Conservation (phyloP, 129 eudicot genomes). For the Flaveria ramosissima region DNA sequence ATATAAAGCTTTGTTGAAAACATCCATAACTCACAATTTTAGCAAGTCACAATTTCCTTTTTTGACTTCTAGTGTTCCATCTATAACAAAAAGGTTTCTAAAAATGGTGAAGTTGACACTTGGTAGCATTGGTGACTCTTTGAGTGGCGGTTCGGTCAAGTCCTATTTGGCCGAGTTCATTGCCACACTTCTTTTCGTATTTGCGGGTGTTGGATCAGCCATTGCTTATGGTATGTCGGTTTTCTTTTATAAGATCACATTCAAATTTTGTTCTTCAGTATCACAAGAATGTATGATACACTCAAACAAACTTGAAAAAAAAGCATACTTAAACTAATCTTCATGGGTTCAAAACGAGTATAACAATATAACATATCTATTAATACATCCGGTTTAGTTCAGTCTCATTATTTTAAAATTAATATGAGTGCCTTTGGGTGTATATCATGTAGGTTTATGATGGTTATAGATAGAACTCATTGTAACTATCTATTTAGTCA, state of each 20-base stretch:
- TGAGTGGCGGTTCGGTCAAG: slow-evolving; percentile 41
- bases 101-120: slow-evolving; percentile 58
- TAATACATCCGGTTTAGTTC: too few relatives aligned
- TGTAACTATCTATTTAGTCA: too few relatives aligned
- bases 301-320: too few relatives aligned
- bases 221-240: slow-evolving; percentile 39
- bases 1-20: slow-evolving; percentile 39
- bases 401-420: too few relatives aligned
- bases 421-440: too few relatives aligned
- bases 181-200: slow-evolving; percentile 56
- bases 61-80: slow-evolving; percentile 6
- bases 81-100: not conserved
- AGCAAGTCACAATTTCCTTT: slow-evolving; percentile 19
- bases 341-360: too few relatives aligned
- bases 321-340: too few relatives aligned
- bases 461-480: too few relatives aligned
- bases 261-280: not conserved
- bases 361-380: too few relatives aligned
- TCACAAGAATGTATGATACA: not conserved
- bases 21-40: slow-evolving; percentile 28
- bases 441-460: too few relatives aligned
- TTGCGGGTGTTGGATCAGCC: slow-evolving; percentile 59
- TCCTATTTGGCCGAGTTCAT: slow-evolving; percentile 57
- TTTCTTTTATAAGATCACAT: not conserved
- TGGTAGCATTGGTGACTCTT: slow-evolving; percentile 56